phyloP scores from a whole-genome alignment of 768 basidiomycete genomes.

The Termitomyces sp. region DNA sequence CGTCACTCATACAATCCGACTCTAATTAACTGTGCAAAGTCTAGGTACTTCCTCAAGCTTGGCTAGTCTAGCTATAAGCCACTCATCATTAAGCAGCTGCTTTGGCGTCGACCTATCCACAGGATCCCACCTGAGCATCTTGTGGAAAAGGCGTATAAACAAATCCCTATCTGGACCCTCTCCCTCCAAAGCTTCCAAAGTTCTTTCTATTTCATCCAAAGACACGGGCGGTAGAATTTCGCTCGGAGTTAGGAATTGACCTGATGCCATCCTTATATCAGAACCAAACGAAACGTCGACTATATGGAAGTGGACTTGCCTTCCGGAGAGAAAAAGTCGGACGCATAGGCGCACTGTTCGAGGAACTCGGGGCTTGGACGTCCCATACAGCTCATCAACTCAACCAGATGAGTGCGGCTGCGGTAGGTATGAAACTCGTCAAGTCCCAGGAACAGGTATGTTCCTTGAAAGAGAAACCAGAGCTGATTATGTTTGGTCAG shows the following conservation, averaged over 20 bases:
- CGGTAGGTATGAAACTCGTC: background rate
- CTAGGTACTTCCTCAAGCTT: too few species aligned
- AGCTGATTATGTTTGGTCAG: background rate
- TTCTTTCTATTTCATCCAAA: background rate
- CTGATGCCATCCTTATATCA: background rate
- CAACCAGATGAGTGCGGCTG: background rate
- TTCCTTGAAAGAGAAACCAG: slow-evolving; percentile 3
- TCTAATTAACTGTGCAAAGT: too few species aligned
- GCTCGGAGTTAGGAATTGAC: background rate
- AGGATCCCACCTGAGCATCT: slow-evolving; percentile 9
- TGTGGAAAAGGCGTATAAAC: slow-evolving; percentile 1
- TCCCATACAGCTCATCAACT: background rate
- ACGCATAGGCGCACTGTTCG: background rate
- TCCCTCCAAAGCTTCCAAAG: background rate
- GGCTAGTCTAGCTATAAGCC: background rate
- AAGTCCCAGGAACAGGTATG: background rate
- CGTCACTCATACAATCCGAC: too few species aligned
- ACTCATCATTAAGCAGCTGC: slow-evolving; percentile 1
- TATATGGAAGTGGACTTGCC: background rate
- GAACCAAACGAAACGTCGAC: background rate
- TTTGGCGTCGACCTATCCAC: background rate
- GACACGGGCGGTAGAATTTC: background rate
- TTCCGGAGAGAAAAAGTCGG: background rate
- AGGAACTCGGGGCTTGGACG: slow-evolving; percentile 3
- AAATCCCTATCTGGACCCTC: background rate